Percentiles rank a stretch among this genome's conserved stretches.
Evolutionary conservation across 2,329 filamentous ascomycete species (phyloP).

Genomic region (Simplicillium sp.): DNA sequence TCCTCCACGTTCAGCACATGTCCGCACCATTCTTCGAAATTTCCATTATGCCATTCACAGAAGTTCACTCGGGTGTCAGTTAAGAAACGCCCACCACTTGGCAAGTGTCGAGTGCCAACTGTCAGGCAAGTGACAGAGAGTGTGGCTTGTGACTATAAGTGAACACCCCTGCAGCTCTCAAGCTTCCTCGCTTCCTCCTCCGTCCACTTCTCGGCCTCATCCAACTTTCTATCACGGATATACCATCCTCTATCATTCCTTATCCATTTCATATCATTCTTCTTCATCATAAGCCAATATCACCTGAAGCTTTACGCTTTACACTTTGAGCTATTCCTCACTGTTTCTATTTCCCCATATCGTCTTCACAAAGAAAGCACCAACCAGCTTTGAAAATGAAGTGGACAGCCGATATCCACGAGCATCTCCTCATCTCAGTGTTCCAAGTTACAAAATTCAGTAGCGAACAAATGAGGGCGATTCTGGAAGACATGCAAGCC

Average conservation of each 20-base stretch:
- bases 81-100: too few relatives aligned
- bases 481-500: slow-evolving; percentile 25
- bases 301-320: too few relatives aligned
- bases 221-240: neutral
- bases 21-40: too few relatives aligned
- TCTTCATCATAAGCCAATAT: slow-evolving; percentile 6
- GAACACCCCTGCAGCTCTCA: neutral
- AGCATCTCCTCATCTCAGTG: slow-evolving; percentile 32
- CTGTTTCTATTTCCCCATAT: too few relatives aligned
- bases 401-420: slow-evolving; percentile 32
- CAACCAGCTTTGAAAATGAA: slow-evolving; percentile 14
- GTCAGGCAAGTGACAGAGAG: too few relatives aligned
- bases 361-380: too few relatives aligned
- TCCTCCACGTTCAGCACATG: neutral
- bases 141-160: neutral
- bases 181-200: slow-evolving; percentile 5
- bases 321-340: too few relatives aligned
- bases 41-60: neutral
- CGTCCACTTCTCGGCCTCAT: neutral
- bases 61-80: too few relatives aligned
- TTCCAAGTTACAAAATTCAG: slow-evolving; percentile 25
- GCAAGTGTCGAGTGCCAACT: too few relatives aligned
- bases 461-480: slow-evolving; percentile 19
- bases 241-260: slow-evolving; percentile 5
- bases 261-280: too few relatives aligned